Evolutionary conservation across 1,139 yeast species (phyloP), one percentile per base, ranked within the genome.

Genomic region (Dujonia santamariae): DNA sequence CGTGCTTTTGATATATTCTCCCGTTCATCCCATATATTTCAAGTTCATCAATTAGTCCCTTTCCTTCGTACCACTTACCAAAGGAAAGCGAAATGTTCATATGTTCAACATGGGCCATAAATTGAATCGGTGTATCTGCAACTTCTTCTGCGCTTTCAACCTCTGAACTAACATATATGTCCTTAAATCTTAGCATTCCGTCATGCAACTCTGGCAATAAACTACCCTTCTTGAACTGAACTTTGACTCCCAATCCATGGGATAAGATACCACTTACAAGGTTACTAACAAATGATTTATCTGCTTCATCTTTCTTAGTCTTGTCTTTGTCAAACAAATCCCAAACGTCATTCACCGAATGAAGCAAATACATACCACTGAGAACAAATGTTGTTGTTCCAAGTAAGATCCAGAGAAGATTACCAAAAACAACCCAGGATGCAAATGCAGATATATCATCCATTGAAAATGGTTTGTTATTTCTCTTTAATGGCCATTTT

Each of bases 361-460:
- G 62, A n/a, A 75, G 50, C 0, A 74, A 67, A 44, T 75, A 70
- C 55, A 78, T 60, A 5, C 73, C 49, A 20, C 72, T 63, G 22
- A 81, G 67, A 2, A 77, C 78, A 48, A 79, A 78, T 0, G 85
- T 79, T 1, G 85, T 79, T 2, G 85, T 79, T 3, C 85, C 84
- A 30, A 78, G 51, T 0, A 78, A 54, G n/a, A 79, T 54, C 85
- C 85, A 79, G 15, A 76, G 47, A 4, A 74, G 50, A 45, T 74
- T 73, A 3, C 79, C 78, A 67, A 75, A 61, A 11, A 75, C 69
- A 29, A 73, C 43, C 76, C 78, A 73, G 2, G 79, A 75, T 29
- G 76, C 72, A 47, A 79, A 62, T 0, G 85, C 82, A 0, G 81
- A 72, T 6, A 72, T 50, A 42, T 78, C 81, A 47, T 77, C 80